Evolutionary conservation across 2,329 filamentous ascomycete species (phyloP).

Genomic region (Clarireedia sp.): DNA sequence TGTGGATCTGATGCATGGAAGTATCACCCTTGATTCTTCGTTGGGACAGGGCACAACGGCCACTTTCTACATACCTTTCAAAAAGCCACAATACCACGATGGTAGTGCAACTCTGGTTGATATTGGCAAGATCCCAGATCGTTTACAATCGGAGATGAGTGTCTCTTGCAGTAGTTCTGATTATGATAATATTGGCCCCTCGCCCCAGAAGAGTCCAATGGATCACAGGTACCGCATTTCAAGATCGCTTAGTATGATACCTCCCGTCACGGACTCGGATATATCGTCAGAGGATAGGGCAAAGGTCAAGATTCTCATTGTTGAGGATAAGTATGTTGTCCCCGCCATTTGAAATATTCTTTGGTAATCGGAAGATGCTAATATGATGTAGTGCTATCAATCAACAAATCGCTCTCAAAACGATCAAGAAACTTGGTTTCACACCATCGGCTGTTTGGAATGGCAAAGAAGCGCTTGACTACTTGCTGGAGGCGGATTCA

Average conservation of each 20-base stretch:
- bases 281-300: slow-evolving; percentile 50
- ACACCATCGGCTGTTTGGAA: slow-evolving; percentile 67
- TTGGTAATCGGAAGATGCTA: neutral
- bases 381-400: slow-evolving; percentile 47
- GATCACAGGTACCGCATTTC: slow-evolving; percentile 12
- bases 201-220: slow-evolving; percentile 29
- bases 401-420: slow-evolving; percentile 68
- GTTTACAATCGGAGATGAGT: slow-evolving; percentile 55
- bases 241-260: slow-evolving; percentile 19
- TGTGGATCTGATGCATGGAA: slow-evolving; percentile 69
- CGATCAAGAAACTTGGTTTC: slow-evolving; percentile 67
- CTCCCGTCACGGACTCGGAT: slow-evolving; percentile 35
- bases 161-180: slow-evolving; percentile 63
- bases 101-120: slow-evolving; percentile 47
- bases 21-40: slow-evolving; percentile 62
- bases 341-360: neutral
- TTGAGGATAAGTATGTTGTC: slow-evolving; percentile 66
- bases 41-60: slow-evolving; percentile 64
- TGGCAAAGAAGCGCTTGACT: slow-evolving; percentile 70
- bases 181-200: slow-evolving; percentile 38
- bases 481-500: slow-evolving; percentile 48
- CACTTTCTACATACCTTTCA: slow-evolving; percentile 70
- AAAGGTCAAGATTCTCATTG: slow-evolving; percentile 63
- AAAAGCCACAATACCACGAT: slow-evolving; percentile 51
- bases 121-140: slow-evolving; percentile 57